These are phyloP conservation scores for Alloteropsis semialata DNA, from an alignment of 176 grass and related monocot genomes.

Conservation along the genomic window DNA sequence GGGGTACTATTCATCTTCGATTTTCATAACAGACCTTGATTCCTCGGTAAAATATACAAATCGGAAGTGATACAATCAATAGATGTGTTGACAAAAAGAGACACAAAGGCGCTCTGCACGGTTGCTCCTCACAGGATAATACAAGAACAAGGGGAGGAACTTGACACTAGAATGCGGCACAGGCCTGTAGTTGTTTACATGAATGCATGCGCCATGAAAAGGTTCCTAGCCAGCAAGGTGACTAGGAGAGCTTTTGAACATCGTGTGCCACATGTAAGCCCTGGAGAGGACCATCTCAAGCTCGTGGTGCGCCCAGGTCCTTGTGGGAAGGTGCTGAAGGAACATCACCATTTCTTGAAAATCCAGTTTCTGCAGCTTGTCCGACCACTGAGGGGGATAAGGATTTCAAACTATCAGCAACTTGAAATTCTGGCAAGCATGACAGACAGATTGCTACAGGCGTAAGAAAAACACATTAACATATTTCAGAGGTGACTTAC, in stretches of 20 bases:
- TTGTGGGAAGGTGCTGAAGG: slow-evolving; percentile 89
- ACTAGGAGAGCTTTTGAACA: slow-evolving; percentile 89
- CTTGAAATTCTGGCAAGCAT: neutral
- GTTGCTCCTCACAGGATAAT: too few relatives aligned
- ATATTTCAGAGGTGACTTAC: slow-evolving; percentile 45
- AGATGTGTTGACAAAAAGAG: neutral
- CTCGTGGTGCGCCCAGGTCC: slow-evolving; percentile 86
- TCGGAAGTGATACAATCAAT: neutral
- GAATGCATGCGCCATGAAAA: neutral
- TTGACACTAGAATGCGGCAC: neutral
- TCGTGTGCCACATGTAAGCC: slow-evolving; percentile 93
- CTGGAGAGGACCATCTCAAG: slow-evolving; percentile 89
- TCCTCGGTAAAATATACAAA: slow-evolving; percentile 30
- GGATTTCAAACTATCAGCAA: neutral
- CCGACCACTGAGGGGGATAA: slow-evolving; percentile 71
- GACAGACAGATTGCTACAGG: neutral
- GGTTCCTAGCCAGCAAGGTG: slow-evolving; percentile 61
- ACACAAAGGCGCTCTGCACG: neutral
- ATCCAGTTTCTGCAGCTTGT: slow-evolving; percentile 85
- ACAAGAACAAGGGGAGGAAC: neutral
- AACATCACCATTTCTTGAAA: slow-evolving; percentile 99
- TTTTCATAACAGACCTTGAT: neutral
- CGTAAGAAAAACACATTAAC: neutral
- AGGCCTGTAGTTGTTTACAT: neutral
- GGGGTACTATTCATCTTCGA: neutral